phyloP scores from a whole-genome alignment of 192 early-diverging fungal genomes.

The Coemansia javaensis region DNA sequence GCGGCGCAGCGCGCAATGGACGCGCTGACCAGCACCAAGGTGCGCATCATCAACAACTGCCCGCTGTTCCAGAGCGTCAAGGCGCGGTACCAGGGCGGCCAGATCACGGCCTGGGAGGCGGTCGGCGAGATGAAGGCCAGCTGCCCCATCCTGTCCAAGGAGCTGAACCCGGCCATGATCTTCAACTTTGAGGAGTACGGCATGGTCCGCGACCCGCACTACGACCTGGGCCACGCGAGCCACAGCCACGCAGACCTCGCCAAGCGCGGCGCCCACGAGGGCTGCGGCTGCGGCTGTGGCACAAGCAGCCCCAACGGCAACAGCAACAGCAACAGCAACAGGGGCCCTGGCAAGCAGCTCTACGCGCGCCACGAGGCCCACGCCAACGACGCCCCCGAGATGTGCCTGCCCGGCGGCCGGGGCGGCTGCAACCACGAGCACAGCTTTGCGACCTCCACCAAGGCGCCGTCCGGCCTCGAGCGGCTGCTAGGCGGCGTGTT shows the following conservation, averaged over 20 bases:
- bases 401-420: slow-evolving; percentile 29
- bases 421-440: slow-evolving; percentile 15
- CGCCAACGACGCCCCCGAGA: slow-evolving; percentile 12
- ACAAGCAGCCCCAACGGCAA: background rate
- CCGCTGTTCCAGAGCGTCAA: slow-evolving; percentile 43
- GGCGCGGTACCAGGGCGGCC: slow-evolving; percentile 25
- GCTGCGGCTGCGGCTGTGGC: slow-evolving; percentile 20
- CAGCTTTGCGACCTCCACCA: slow-evolving; percentile 1
- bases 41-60: slow-evolving; percentile 46
- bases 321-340: no score
- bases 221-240: slow-evolving; percentile 33
- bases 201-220: slow-evolving; percentile 27
- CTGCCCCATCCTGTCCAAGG: slow-evolving; percentile 50
- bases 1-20: slow-evolving; percentile 26
- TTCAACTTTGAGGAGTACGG: slow-evolving; percentile 51
- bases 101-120: slow-evolving; percentile 27
- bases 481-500: slow-evolving; percentile 43
- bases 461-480: slow-evolving; percentile 29
- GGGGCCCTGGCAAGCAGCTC: slow-evolving; percentile 22
- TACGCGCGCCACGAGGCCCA: slow-evolving; percentile 20
- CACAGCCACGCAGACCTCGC: slow-evolving; percentile 21
- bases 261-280: background rate
- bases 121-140: slow-evolving; percentile 45
- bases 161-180: slow-evolving; percentile 49
- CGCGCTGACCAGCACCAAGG: slow-evolving; percentile 26